Conservation (phyloP, 2,329 filamentous ascomycete species). For the Trichoderma polysporum region DNA sequence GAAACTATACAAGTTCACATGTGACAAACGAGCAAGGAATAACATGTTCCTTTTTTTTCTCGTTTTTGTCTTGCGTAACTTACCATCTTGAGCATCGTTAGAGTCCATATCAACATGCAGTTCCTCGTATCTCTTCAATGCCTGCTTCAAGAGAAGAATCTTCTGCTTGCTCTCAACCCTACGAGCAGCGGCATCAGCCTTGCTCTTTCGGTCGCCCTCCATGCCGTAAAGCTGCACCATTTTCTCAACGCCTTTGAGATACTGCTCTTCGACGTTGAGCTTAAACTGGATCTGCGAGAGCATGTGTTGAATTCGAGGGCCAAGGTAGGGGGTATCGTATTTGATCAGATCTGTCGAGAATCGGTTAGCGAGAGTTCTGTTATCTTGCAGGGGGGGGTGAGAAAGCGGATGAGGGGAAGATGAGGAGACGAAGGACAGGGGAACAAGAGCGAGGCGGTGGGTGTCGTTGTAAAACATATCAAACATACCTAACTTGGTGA, state of each 20-base stretch:
- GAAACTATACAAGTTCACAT: constrained; percentile 13
- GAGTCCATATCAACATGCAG: constrained; percentile 90
- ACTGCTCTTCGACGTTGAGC: constrained; percentile 97
- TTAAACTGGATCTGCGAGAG: constrained; percentile 98
- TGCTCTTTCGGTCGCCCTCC: constrained; percentile 95
- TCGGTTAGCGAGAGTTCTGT: not conserved
- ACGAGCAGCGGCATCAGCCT: constrained; percentile 84
- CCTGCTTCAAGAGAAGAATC: constrained; percentile 92
- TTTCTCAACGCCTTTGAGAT: constrained; percentile 98
- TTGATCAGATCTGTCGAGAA: constrained; percentile 82
- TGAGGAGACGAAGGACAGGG: not conserved
- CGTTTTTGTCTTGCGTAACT: constrained; percentile 31
- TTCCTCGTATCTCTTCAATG: constrained; percentile 94
- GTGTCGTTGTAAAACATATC: constrained; percentile 15
- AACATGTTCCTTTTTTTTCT: too few relatives aligned
- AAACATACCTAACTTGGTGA: constrained; percentile 84
- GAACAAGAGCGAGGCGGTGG: not conserved
- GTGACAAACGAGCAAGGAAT: not conserved
- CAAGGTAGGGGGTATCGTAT: constrained; percentile 93
- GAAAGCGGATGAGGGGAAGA: not conserved
- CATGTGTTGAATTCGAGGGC: constrained; percentile 98
- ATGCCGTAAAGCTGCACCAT: constrained; percentile 98
- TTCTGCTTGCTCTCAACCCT: constrained; percentile 96
- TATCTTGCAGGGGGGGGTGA: not conserved
- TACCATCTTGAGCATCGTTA: constrained; percentile 77